Conservation (phyloP, 1,284 basidiomycete species). For the Puccinia triticina region DNA sequence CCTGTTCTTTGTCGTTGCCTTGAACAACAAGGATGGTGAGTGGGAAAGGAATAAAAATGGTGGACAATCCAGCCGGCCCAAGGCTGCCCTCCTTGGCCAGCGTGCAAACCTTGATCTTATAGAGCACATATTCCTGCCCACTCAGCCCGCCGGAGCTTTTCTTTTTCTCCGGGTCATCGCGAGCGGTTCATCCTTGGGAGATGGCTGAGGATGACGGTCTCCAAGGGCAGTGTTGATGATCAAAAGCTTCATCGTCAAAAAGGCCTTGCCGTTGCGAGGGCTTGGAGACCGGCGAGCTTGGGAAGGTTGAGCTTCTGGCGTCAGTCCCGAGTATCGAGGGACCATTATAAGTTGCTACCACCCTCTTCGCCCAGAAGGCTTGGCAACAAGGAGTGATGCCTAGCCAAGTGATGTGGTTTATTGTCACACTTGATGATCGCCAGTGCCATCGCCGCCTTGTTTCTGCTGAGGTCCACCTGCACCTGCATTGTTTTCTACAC, state of each 20-base stretch:
- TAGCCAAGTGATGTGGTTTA: neutral
- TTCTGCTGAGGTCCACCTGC: too few species aligned
- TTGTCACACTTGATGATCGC: too few species aligned
- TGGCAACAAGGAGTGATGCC: neutral
- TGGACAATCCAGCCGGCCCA: constrained; percentile 84
- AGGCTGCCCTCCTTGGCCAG: constrained; percentile 73
- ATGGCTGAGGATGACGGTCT: neutral
- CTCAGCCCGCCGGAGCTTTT: neutral
- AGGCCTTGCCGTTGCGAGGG: constrained; percentile 34
- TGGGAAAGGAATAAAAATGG: constrained; percentile 90
- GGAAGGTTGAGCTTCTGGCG: constrained; percentile 9
- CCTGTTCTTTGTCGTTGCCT: constrained; percentile 11
- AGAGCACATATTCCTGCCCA: constrained; percentile 75
- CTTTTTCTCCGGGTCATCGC: neutral
- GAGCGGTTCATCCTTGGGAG: neutral
- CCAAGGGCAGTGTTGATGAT: constrained; percentile 73
- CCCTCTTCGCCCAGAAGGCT: neutral
- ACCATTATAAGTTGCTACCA: neutral
- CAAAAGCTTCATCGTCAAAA: constrained; percentile 62
- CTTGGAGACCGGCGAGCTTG: constrained; percentile 4
- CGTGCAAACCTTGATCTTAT: constrained; percentile 88
- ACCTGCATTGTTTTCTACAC: too few species aligned
- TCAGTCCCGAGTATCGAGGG: neutral
- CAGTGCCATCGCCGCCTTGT: too few species aligned
- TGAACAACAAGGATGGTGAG: too few species aligned